Evolutionary conservation across 345 rosid genomes (phyloP), one percentile per base, ranked within the genome.

Genomic region (Populus ilicifolia): DNA sequence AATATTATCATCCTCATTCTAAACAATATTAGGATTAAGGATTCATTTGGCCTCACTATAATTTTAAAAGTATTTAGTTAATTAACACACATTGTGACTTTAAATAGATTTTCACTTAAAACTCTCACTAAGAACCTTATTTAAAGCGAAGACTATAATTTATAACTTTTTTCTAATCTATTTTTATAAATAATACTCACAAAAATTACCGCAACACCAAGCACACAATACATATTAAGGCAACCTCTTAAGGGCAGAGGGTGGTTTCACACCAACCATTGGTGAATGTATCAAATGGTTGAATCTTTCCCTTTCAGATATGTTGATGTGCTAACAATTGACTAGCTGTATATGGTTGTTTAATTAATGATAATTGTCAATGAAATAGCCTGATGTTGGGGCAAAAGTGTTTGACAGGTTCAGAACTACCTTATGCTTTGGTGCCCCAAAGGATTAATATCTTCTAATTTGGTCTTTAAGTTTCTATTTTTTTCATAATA

Each of bases 161-260:
- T 33, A 33, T 33, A 33, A 33, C 36, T 33, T 33, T 33, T 33
- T 33, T 33, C 5, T 11, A 11, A 43, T 43, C 0, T 43, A 33
- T 10, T 41, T 13, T 43, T 2, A 0, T 6, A 43, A 43, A 11
- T 0, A 4, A 10, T 0, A 41, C 3, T 13, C 4, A 0, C 0
- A 2, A 0, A 10, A 43, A 43, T 0, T 10, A 41, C 3, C 0
- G 11, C 46, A 41, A 41, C 3, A 33, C 5, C 5, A 10, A 43
- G 2, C 14, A 43, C 13, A 43, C 3, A 43, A 12, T 10, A 43
- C 2, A 11, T 43, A 43, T 43, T 43, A 11, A 43, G 52, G 52
- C 52, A n/a, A 13, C 63, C 63, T 56, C 63, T 56, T 10, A 56
- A 21, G 1, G 1, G 29, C 27, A n/a, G 11, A 56, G 27, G 14